Evolutionary conservation across 441 rosid species (phyloP), one percentile per base, ranked within the genome.

Genomic region (Populus hybrid): DNA sequence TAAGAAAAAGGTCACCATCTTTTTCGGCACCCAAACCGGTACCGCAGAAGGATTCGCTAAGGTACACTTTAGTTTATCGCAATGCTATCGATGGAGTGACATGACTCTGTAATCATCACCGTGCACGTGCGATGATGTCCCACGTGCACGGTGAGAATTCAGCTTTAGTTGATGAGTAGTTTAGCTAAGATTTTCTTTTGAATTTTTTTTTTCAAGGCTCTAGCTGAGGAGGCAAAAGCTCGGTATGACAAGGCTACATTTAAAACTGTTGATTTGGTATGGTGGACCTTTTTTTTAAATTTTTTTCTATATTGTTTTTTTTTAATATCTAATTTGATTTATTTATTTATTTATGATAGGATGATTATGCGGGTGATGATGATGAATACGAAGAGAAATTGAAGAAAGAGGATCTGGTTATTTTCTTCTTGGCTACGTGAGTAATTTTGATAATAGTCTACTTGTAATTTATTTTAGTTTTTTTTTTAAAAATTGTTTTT

Each of bases 21-120:
- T 96, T 76, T 94, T 87, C 79, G 99, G 98, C n/a, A 96, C 99
- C 1, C 99, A 96, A 77, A 96, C 99, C 1, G 99, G 99, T 3
- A 96, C 99, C 2, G 98, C 99, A 7, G 99, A 96, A 90, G 99
- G 99, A 64, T 96, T 96, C 72, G 98, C 99, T 9, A 96, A 96
- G 97, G 98, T 94, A 29, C 50, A 5, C 68, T 35, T 7, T 64
- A 18, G 16, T 45, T 72, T 20, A 2, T 16, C 21, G 21, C 0
- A 53, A 16, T 53, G 61, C 61, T 16, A 18, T 18, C 8, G n/a
- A 53, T 53, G 6, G 61, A 53, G 61, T 53, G n/a, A 6, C 61
- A 1, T 53, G 61, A 53, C 61, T 14, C 61, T 1, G 61, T 53
- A 53, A 53, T 53, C 61, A 53, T 53, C 61, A 14, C 61, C 61